A percentile compares a stretch with the other conserved stretches of the same genome.
phyloP scores from a whole-genome alignment of 306 rosid species.

The Fagus sylvatica region DNA sequence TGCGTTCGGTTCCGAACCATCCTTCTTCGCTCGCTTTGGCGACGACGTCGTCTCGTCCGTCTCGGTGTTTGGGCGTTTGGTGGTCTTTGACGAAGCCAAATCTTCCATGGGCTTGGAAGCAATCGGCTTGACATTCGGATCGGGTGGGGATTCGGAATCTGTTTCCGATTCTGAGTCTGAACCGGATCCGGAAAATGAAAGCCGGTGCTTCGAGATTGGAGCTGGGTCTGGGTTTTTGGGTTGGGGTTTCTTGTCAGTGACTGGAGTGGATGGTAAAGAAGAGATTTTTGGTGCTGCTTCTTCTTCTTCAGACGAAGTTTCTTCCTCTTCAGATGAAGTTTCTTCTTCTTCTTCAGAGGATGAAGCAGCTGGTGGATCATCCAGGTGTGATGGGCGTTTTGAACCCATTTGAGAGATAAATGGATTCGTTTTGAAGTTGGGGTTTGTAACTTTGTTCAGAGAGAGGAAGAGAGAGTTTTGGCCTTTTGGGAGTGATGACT shows the following conservation, averaged over 20 bases:
- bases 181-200: conserved; percentile 45
- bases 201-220: conserved; percentile 13
- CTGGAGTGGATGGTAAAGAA: conserved; percentile 14
- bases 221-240: conserved; percentile 34
- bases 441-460: conserved; percentile 5
- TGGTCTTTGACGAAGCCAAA: conserved; percentile 28
- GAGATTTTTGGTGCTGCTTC: conserved; percentile 5
- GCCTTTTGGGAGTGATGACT: too few species aligned
- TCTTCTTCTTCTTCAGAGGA: conserved; percentile 41
- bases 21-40: conserved; percentile 47
- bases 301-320: conserved; percentile 1
- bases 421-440: neutral
- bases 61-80: conserved; percentile 24
- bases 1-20: conserved; percentile 16
- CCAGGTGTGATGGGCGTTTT: conserved; percentile 63
- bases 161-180: conserved; percentile 50
- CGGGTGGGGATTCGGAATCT: conserved; percentile 22
- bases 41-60: conserved; percentile 12
- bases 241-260: conserved; percentile 2
- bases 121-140: conserved; percentile 34
- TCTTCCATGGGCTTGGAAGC: conserved; percentile 58
- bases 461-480: neutral
- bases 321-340: conserved; percentile 36
- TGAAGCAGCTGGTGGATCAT: conserved; percentile 73
- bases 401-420: conserved; percentile 44